phyloP scores from a whole-genome alignment of 306 rosid species.

The Acacia acuminata region DNA sequence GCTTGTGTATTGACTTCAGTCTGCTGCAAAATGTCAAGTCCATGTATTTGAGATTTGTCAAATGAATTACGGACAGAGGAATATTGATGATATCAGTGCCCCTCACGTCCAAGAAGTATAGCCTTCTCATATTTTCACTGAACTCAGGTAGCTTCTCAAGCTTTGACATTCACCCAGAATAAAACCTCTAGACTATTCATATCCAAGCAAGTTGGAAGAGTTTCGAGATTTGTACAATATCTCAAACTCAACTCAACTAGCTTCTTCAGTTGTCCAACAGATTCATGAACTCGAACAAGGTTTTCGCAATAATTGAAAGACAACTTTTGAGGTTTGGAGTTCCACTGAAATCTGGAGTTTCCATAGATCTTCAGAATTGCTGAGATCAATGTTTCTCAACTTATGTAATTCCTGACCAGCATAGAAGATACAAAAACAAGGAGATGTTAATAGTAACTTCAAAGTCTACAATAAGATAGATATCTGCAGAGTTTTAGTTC shows the following conservation, averaged over 20 bases:
- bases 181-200: background rate
- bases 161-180: background rate
- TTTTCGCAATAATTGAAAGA: background rate
- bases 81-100: background rate
- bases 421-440: background rate
- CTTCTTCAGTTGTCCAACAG: background rate
- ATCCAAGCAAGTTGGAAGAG: constrained; percentile 11
- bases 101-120: background rate
- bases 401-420: background rate
- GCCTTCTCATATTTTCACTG: background rate
- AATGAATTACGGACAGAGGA: background rate
- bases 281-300: background rate
- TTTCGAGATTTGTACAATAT: background rate
- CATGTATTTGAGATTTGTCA: background rate
- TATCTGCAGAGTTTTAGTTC: no score
- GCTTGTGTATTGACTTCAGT: background rate
- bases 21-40: background rate
- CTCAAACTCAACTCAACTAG: background rate
- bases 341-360: background rate
- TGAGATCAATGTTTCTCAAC: background rate
- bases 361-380: background rate
- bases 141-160: background rate
- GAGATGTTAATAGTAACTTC: background rate
- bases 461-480: background rate
- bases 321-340: background rate